These are phyloP conservation scores for Penicillium griseofulvum DNA, from an alignment of 2,329 filamentous ascomycete genomes.

Conservation along the genomic window DNA sequence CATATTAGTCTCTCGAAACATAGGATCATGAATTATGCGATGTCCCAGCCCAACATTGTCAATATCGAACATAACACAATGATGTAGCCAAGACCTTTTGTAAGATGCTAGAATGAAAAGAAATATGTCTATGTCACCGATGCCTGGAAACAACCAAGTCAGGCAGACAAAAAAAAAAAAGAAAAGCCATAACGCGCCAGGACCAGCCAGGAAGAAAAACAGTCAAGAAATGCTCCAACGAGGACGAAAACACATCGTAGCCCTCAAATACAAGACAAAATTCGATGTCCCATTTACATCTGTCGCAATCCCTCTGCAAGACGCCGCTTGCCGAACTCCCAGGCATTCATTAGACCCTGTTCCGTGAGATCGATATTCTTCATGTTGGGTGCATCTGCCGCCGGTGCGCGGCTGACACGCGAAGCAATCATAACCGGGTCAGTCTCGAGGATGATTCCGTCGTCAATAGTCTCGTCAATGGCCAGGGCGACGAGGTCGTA, in stretches of 20 bases:
- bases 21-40: constrained; percentile 18
- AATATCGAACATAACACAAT: constrained; percentile 6
- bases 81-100: constrained; percentile 16
- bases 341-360: constrained; percentile 89
- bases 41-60: background rate
- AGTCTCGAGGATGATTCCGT: constrained; percentile 95
- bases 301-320: constrained; percentile 83
- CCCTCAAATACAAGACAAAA: constrained; percentile 20
- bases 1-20: constrained; percentile 19
- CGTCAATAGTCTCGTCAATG: constrained; percentile 92
- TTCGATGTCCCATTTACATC: constrained; percentile 28
- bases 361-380: constrained; percentile 94
- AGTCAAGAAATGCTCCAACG: constrained; percentile 20
- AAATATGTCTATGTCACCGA: constrained; percentile 26
- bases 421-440: constrained; percentile 92
- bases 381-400: constrained; percentile 81
- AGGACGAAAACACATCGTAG: constrained; percentile 19
- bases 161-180: constrained; percentile 23
- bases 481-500: constrained; percentile 93
- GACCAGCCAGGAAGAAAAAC: constrained; percentile 33
- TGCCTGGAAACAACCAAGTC: constrained; percentile 15
- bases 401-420: constrained; percentile 86
- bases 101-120: constrained; percentile 19
- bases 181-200: constrained; percentile 34
- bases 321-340: constrained; percentile 90